A percentile compares a stretch with the other conserved stretches of the same genome.
These are phyloP conservation scores for Colletotrichum gloeosporioides DNA, from an alignment of 2,329 filamentous ascomycete genomes.

Conservation along the genomic window DNA sequence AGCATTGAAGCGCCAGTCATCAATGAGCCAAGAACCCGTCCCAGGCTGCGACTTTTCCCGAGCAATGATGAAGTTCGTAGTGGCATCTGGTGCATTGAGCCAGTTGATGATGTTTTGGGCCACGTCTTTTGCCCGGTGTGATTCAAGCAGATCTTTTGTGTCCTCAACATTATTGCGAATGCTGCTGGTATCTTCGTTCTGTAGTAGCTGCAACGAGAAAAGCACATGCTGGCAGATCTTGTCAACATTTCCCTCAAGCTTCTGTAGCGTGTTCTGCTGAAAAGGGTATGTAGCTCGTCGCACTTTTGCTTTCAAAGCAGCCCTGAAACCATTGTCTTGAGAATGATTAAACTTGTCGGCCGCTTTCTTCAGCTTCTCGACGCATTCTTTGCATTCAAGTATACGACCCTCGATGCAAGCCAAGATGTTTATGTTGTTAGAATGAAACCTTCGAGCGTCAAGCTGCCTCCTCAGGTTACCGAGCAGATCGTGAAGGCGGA, in stretches of 20 bases:
- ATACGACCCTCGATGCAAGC: conserved; percentile 11
- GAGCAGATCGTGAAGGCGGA: conserved; percentile 19
- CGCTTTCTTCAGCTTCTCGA: conserved; percentile 31
- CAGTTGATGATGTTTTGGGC: conserved; percentile 31
- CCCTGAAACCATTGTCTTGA: neutral
- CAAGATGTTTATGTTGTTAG: conserved; percentile 27
- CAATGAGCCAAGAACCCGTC: conserved; percentile 38
- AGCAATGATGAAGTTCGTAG: conserved; percentile 37
- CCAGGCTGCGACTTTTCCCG: conserved; percentile 31
- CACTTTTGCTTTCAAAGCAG: neutral
- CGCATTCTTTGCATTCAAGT: conserved; percentile 28
- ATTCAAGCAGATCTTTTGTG: conserved; percentile 28
- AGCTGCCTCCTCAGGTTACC: neutral
- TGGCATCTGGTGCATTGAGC: conserved; percentile 40
- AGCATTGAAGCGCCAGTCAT: conserved; percentile 27
- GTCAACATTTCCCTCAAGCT: conserved; percentile 40
- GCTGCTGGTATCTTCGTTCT: conserved; percentile 29
- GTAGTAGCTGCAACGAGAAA: conserved; percentile 35
- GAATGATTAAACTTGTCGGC: conserved; percentile 26
- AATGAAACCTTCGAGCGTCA: conserved; percentile 24
- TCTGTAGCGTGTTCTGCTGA: conserved; percentile 38
- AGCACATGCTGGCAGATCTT: conserved; percentile 33
- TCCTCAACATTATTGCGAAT: conserved; percentile 31
- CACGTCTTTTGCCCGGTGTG: conserved; percentile 29
- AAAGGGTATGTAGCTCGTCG: conserved; percentile 34